Base-by-base conservation (phyloP, 2,329 filamentous ascomycete species). In the Rutstroemia sp. region DNA sequence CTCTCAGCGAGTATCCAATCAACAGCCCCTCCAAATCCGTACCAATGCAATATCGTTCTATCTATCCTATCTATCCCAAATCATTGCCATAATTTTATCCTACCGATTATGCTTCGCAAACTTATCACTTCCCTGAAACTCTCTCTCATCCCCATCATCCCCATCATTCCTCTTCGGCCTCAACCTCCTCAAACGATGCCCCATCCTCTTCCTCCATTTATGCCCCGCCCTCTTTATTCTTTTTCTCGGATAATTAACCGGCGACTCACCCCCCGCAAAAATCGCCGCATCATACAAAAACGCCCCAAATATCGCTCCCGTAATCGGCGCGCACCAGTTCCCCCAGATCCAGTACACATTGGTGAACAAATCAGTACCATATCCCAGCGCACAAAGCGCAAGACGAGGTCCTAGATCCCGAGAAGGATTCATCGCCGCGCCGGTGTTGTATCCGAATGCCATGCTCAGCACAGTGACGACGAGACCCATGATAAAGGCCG, bases 251-350 rank as follows among this genome's bases (percentile, higher is more conserved):
- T 80, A 76, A 66, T 76, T 80, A 56, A 78, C 75, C 14, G 76
- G 77, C 45, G 71, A 74, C 62, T 79, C 77, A 0, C 76, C 76
- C 5, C 75, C 73, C 0, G 74, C 75, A 61, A 79, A 79, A 60
- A 75, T 78, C 61, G 72, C 73, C 59, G 74, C 71, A 64, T 79
- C 78, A 65, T 80, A 80, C 57, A 78, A 65, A 59, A 78, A 75
- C 8, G 67, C 76, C 0, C 76, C 75, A 42, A 73, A 67, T 25
- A 75, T 70, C 25, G 69, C 70, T 10, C 72, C 76, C 46, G 59
- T 59, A 19, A 72, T 56, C 0, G 72, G 70, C 10, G 67, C 74
- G 57, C 47, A 61, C 71, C 71, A 77, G 56, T 71, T 72, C 38
- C 72, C 74, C 64, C 73, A 78, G 56, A 78, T 48, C 64, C 63